phyloP scores from a whole-genome alignment of 1,284 basidiomycete species.

The Fomitiporia mediterranea region DNA sequence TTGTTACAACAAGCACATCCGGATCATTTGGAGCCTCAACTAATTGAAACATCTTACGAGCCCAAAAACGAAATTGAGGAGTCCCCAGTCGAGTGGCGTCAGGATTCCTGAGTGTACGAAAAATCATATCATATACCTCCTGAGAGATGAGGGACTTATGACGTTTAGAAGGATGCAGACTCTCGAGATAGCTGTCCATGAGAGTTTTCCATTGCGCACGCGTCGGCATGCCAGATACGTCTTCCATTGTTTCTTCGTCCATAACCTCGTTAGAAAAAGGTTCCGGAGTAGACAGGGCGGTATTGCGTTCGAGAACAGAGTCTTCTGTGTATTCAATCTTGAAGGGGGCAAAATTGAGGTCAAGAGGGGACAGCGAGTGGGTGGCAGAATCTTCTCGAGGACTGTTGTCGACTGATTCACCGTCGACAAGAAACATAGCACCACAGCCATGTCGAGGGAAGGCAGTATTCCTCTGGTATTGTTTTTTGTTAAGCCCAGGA shows the following conservation, averaged over 20 bases:
- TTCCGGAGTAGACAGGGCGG: not conserved
- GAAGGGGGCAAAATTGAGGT: constrained; percentile 2
- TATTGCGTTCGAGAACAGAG: not conserved
- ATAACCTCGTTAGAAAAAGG: not conserved
- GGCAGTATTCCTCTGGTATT: not conserved
- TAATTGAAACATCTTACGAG: constrained; percentile 69
- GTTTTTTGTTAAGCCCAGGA: not conserved
- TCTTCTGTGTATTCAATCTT: not conserved
- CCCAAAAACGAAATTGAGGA: constrained; percentile 75
- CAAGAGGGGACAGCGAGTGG: not conserved
- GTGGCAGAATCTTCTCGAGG: constrained; percentile 6
- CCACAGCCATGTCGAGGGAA: too few relatives aligned
- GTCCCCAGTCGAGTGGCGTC: constrained; percentile 42
- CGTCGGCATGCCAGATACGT: constrained; percentile 45
- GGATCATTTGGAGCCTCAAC: constrained; percentile 31
- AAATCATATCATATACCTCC: constrained; percentile 62
- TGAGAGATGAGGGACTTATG: constrained; percentile 69
- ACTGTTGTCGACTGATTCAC: not conserved
- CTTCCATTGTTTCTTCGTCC: constrained; percentile 3
- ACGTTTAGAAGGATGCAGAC: constrained; percentile 52
- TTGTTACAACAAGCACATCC: constrained; percentile 46
- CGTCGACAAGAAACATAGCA: not conserved
- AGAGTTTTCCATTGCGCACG: constrained; percentile 51
- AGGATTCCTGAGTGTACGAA: constrained; percentile 53
- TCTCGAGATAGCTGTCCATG: constrained; percentile 50